phyloP scores from a whole-genome alignment of 805 yeast species.

The Saccharomyces eubayanus region DNA sequence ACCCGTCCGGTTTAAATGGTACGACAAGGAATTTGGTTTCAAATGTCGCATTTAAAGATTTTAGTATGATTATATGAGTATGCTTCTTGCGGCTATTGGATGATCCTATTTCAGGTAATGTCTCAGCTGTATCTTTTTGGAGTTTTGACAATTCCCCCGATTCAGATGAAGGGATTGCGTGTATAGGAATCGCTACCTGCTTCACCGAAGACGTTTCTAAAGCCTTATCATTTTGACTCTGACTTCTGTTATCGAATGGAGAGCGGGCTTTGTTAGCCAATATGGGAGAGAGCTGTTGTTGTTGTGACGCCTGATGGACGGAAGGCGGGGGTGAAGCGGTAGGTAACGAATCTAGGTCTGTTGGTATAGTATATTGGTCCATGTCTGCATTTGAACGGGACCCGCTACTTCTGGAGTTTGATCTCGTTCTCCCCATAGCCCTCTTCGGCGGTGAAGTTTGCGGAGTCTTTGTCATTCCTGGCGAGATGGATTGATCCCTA shows the following conservation, averaged over 20 bases:
- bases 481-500: not conserved
- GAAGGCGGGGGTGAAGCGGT: not conserved
- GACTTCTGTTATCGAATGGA: not conserved
- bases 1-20: constrained; percentile 73
- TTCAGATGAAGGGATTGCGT: not conserved
- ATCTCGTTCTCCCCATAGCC: constrained; percentile 18
- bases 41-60: constrained; percentile 75
- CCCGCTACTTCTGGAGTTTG: constrained; percentile 25
- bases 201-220: not conserved
- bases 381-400: constrained; percentile 9
- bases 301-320: not conserved
- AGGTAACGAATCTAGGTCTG: not conserved
- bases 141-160: not conserved
- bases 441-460: not conserved
- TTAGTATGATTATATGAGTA: constrained; percentile 57
- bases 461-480: not conserved
- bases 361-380: constrained; percentile 6
- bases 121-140: not conserved
- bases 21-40: constrained; percentile 69
- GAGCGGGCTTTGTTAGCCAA: not conserved
- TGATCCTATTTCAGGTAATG: constrained; percentile 2
- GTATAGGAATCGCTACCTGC: not conserved
- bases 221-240: not conserved
- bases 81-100: constrained; percentile 22
- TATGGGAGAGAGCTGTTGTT: not conserved